Evolutionary conservation across 768 basidiomycete species (phyloP).

Genomic region (Lactarius psammicola): DNA sequence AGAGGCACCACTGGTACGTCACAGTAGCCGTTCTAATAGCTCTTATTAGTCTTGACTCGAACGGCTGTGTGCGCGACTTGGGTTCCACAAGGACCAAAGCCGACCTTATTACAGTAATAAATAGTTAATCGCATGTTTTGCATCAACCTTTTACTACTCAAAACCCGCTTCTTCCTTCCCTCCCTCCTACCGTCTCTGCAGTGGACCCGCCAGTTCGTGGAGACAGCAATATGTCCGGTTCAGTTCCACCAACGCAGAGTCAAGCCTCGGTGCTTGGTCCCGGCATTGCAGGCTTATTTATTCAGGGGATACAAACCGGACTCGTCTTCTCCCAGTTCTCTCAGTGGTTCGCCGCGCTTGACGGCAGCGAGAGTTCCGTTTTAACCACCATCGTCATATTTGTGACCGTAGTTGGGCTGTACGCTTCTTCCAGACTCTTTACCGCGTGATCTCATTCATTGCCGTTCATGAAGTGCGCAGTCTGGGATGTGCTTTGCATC

Average conservation of each 20-base stretch:
- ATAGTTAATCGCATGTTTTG: not conserved
- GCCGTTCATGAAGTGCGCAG: not conserved
- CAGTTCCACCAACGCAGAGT: not conserved
- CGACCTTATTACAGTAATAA: not conserved
- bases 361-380: not conserved
- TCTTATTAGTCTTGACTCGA: too few species aligned
- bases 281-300: constrained; percentile 6
- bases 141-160: not conserved
- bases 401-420: constrained; percentile 18
- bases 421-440: not conserved
- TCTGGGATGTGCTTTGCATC: constrained; percentile 8
- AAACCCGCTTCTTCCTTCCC: not conserved
- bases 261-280: constrained; percentile 3
- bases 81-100: too few species aligned
- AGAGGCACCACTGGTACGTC: too few species aligned
- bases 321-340: constrained; percentile 17
- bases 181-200: not conserved
- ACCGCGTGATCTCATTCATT: not conserved
- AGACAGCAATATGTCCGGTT: constrained; percentile 9
- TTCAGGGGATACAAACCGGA: constrained; percentile 10
- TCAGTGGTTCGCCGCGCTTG: constrained; percentile 10
- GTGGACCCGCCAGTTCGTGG: not conserved
- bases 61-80: too few species aligned
- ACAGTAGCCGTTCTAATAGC: not conserved
- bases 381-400: constrained; percentile 1